Evolutionary conservation across 768 basidiomycete genomes (phyloP), one percentile per base, ranked within the genome.

Genomic region (Crassisporium funariophilum): DNA sequence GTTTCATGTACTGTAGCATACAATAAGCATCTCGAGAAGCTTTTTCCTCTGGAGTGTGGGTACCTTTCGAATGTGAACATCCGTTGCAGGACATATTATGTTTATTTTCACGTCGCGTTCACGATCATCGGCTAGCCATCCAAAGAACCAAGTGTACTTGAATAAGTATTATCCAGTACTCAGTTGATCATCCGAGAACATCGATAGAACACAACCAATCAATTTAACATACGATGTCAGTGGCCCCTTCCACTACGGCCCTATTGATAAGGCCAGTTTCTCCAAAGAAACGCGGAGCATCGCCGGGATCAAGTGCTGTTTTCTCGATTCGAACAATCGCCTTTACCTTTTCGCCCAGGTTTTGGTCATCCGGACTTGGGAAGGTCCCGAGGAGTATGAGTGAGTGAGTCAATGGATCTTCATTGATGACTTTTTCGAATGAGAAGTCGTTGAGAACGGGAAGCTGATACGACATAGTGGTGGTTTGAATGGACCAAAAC

Each of bases 1-100:
- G 95, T 40, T 64, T 76, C 6, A 86, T 82, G 64, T 98, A 95
- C 87, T 94, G n/a, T n/a, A n/a, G n/a, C n/a, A n/a, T n/a, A n/a
- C n/a, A 31, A 31, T 12, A 29, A 17, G 3, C 10, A 40, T 15
- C 2, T 31, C 31, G 10, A 41, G 31, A 21, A 23, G 27, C 13
- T 29, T 29, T 29, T 29, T 29, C n/a, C n/a, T n/a, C n/a, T 29
- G 7, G 13, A 29, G 13, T 29, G 27, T 7, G 13, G 10, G 22
- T 27, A 84, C 88, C 77, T 97, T 97, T 50, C 77, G 78, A 47
- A 98, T 84, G 60, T 98, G 94, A 3, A 84, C 81, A 6, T 93
- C 88, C 0, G 92, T 98, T 1, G 92, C 92, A 12, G 95, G 95
- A 52, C 78, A 88, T 41, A 97, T 85, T 13, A 93, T 72, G 50